Evolutionary conservation across 352 stramenopile genomes (phyloP), one percentile per base, ranked within the genome.

Genomic region (Phytophthora colocasiae): DNA sequence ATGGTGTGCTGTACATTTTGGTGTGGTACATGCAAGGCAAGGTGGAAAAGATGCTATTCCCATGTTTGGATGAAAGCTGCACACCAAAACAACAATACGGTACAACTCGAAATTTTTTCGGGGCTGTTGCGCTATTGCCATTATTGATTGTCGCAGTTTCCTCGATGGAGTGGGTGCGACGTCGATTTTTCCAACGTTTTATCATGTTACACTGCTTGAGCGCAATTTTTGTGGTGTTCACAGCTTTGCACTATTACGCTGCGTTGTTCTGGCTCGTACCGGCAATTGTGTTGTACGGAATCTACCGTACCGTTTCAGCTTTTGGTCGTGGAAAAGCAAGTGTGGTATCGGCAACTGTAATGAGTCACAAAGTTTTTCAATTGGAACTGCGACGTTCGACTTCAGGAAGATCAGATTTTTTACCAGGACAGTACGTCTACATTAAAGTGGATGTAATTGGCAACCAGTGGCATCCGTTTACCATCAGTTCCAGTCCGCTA

Each of bases 401-500:
- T n/a, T 52, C 46, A 0, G 44, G 14, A 1, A 44, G 56, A 5
- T 63, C 55, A 2, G 69, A 87, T 26, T 91, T 85, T 48, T 43
- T 73, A 8, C 75, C 83, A 1, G 83, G 81, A 0, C 85, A 93
- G 51, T 91, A 85, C 58, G 85, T 93, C 24, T 93, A 92, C 67
- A 71, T 92, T 56, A 83, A 87, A 48, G 70, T 89, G 36, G 66
- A 82, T 26, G 63, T 76, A 8, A 79, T 92, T 43, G 70, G 68
- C 19, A 81, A 70, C n/a, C 67, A 88, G 52, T 93, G 83, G 85
- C 85, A 93, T 26, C 83, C 83, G 10, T 86, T 93, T 52, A 87
- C 74, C 6, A 89, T 93, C 54, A 86, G 78, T 41, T 92, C 83
- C 5, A 91, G 80, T 69, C 78, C 83, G 10, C 51, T 87, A 39